Evolutionary conservation across 2,329 filamentous ascomycete species (phyloP), one percentile per base, ranked within the genome.

Genomic region (Pseudocercospora macadamiae): DNA sequence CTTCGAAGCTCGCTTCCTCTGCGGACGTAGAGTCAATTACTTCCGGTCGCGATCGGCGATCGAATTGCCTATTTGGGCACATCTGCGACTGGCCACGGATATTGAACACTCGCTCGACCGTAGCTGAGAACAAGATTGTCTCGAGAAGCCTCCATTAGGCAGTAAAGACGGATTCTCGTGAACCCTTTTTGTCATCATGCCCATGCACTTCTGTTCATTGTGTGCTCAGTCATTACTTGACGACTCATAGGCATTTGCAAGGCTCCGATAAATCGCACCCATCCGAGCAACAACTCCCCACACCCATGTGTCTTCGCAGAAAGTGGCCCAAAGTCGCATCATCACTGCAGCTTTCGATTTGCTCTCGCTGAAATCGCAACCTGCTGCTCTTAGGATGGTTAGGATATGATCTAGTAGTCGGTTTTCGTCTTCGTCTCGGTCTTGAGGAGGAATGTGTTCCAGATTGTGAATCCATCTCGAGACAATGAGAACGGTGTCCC

Each of bases 401-500:
- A 45, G 3, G 21, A 45, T 45, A 4, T 45, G 42, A 14, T 45
- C 42, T 8, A 45, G n/a, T n/a, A 45, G 21, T 12, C n/a, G 21
- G 23, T 8, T 12, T 23, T 45, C 42, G 4, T 39, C 42, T 19
- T 21, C 42, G 42, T 25, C 19, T 2, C 19, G 4, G 21, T 45
- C 19, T 25, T 45, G 42, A n/a, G 21, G 1, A 45, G 21, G 8
- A 23, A 25, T 19, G 14, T 21, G 42, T n/a, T 52, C 49, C 32
- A 52, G 36, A 14, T 52, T 28, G 25, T 52, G 49, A 4, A 52
- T 10, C 49, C 49, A 52, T 26, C 34, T 52, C 16, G 28, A 52
- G 2, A 52, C 28, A 25, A 52, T 14, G n/a, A 52, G 32, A 3
- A 52, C 18, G 14, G 49, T 37, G 28, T 52, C 49, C 49, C 49